These are phyloP conservation scores for Sedum album DNA, from an alignment of 164 flowering plant species.

Conservation along the genomic window DNA sequence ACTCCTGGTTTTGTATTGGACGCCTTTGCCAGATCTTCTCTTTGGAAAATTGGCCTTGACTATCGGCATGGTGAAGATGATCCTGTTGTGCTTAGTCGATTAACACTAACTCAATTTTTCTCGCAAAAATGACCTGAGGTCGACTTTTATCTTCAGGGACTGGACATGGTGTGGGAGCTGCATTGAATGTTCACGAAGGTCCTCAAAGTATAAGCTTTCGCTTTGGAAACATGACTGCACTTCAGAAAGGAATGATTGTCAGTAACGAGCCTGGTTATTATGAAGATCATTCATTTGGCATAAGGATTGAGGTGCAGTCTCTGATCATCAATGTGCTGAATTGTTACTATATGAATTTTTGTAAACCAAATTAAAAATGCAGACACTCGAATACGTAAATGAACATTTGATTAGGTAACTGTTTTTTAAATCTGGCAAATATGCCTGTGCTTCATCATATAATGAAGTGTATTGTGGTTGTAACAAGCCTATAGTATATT, in stretches of 20 bases:
- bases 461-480: neutral
- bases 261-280: slow-evolving; percentile 98
- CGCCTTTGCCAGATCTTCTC: slow-evolving; percentile 84
- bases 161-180: slow-evolving; percentile 99
- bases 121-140: neutral
- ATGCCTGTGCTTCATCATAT: neutral
- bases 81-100: neutral
- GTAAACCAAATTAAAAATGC: neutral
- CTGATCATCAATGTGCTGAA: slow-evolving; percentile 10
- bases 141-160: slow-evolving; percentile 44
- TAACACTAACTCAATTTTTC: neutral
- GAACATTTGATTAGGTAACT: too few relatives aligned
- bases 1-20: slow-evolving; percentile 96
- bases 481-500: neutral
- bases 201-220: slow-evolving; percentile 96
- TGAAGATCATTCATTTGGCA: slow-evolving; percentile 92
- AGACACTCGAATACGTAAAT: too few relatives aligned
- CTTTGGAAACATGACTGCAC: slow-evolving; percentile 73
- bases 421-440: too few relatives aligned
- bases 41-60: slow-evolving; percentile 97
- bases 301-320: slow-evolving; percentile 75
- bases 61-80: slow-evolving; percentile 73
- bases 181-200: slow-evolving; percentile 95
- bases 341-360: neutral
- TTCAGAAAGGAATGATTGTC: slow-evolving; percentile 81